These are phyloP conservation scores for Trichoderma sp. DNA, from an alignment of 2,329 filamentous ascomycete species.

Conservation along the genomic window DNA sequence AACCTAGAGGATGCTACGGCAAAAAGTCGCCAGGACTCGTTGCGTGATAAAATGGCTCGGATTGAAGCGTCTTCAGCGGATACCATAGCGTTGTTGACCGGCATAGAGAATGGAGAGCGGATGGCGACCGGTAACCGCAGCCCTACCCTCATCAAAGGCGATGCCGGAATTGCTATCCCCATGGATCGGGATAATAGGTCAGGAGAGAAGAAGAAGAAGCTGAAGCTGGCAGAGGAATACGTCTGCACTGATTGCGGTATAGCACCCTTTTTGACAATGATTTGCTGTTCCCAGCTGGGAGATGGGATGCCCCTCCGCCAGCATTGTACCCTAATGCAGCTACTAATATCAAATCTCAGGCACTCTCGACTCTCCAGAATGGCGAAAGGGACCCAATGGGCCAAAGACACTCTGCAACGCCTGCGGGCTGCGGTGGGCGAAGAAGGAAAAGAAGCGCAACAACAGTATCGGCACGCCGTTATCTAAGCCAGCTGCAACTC, in stretches of 20 bases:
- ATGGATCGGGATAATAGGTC: constrained; percentile 72
- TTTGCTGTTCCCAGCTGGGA: not conserved
- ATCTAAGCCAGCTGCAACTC: not conserved
- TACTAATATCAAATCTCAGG: constrained; percentile 42
- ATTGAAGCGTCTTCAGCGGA: constrained; percentile 75
- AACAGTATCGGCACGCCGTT: constrained; percentile 27
- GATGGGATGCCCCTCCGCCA: not conserved
- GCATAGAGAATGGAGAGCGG: constrained; percentile 84
- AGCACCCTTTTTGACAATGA: not conserved
- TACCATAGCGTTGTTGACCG: constrained; percentile 90
- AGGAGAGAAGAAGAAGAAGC: constrained; percentile 83
- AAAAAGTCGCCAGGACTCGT: constrained; percentile 69
- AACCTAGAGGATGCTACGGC: constrained; percentile 74
- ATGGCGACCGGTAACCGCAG: constrained; percentile 85
- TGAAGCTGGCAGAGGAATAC: constrained; percentile 83
- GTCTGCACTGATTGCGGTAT: constrained; percentile 90
- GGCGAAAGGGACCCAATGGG: constrained; percentile 89
- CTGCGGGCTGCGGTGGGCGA: constrained; percentile 75
- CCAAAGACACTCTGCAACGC: constrained; percentile 96
- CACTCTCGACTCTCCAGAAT: constrained; percentile 90
- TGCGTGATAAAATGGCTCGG: constrained; percentile 81
- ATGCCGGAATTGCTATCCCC: constrained; percentile 82
- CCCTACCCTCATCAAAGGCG: constrained; percentile 78
- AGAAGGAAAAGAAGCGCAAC: constrained; percentile 76
- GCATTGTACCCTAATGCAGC: not conserved